These are phyloP conservation scores for Paxillus involutus DNA, from an alignment of 768 basidiomycete species.

Conservation along the genomic window DNA sequence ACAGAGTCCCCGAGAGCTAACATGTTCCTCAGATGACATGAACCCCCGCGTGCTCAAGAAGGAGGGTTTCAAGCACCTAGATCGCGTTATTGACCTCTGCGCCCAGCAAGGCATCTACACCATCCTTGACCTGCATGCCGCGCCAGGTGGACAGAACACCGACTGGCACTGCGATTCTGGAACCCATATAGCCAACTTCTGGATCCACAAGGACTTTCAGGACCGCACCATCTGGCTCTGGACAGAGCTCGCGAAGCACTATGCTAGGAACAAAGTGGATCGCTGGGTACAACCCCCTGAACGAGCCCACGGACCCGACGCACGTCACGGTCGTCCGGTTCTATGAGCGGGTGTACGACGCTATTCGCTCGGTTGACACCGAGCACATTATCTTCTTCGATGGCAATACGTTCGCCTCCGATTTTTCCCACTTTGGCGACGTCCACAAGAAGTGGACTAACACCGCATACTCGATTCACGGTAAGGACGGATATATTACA, in stretches of 20 bases:
- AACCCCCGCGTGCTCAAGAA: slow-evolving; percentile 76
- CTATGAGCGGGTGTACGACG: slow-evolving; percentile 66
- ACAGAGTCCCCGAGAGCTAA: neutral
- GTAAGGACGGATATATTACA: slow-evolving; percentile 28
- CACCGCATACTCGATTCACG: slow-evolving; percentile 77
- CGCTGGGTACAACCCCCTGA: slow-evolving; percentile 84
- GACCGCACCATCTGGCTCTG: slow-evolving; percentile 78
- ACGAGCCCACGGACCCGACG: slow-evolving; percentile 73
- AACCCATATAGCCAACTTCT: slow-evolving; percentile 70
- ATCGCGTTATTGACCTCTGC: slow-evolving; percentile 76
- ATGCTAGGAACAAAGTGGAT: slow-evolving; percentile 80
- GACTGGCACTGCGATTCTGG: slow-evolving; percentile 83
- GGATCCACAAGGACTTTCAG: slow-evolving; percentile 85
- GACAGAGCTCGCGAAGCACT: slow-evolving; percentile 72
- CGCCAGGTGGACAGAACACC: slow-evolving; percentile 71
- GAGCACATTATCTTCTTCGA: slow-evolving; percentile 79
- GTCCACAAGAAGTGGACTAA: slow-evolving; percentile 63
- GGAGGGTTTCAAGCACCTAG: slow-evolving; percentile 78
- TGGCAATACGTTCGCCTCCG: slow-evolving; percentile 81
- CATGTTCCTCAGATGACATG: slow-evolving; percentile 52
- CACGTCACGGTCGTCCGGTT: slow-evolving; percentile 64
- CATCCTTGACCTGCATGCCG: slow-evolving; percentile 79
- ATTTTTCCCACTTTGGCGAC: slow-evolving; percentile 73
- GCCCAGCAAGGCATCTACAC: slow-evolving; percentile 75
- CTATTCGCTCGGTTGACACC: slow-evolving; percentile 69